Evolutionary conservation across 331 rosid species (phyloP).

Genomic region (Ulmus americana): DNA sequence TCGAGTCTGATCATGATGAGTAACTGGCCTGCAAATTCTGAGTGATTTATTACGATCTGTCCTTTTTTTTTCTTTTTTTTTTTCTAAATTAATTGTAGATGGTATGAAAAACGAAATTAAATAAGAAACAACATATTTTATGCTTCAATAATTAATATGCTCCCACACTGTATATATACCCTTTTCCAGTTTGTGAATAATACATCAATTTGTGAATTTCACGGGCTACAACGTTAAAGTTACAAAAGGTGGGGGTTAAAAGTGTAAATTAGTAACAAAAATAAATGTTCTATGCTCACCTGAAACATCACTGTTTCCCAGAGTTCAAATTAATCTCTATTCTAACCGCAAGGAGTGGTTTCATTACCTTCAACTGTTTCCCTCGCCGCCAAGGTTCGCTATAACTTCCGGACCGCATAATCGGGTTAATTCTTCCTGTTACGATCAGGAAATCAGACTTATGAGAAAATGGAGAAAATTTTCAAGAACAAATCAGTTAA

Average conservation of each 20-base stretch:
- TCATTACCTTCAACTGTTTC: conserved; percentile 25
- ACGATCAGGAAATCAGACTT: not conserved
- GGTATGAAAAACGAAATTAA: too few relatives aligned
- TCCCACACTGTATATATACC: conserved; percentile 12
- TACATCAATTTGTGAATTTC: conserved; percentile 19
- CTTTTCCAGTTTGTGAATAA: conserved; percentile 17
- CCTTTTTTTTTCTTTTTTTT: too few relatives aligned
- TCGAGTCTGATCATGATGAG: conserved; percentile 35
- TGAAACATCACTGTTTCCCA: conserved; percentile 24
- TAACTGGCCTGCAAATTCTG: not conserved
- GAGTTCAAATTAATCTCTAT: conserved; percentile 24
- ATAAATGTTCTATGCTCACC: conserved; percentile 35
- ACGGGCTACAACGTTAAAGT: conserved; percentile 11
- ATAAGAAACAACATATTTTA: too few relatives aligned
- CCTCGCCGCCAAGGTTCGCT: conserved; percentile 44
- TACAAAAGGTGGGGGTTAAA: conserved; percentile 29
- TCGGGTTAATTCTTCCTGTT: conserved; percentile 81
- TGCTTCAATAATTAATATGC: not conserved
- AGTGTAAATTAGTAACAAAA: conserved; percentile 43
- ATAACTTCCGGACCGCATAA: conserved; percentile 69
- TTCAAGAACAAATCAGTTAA: not conserved
- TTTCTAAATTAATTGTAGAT: too few relatives aligned
- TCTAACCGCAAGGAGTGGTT: conserved; percentile 20
- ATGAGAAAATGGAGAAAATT: not conserved
- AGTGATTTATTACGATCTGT: too few relatives aligned